phyloP scores from a whole-genome alignment of 352 stramenopile genomes.

The Pythium brassicae region DNA sequence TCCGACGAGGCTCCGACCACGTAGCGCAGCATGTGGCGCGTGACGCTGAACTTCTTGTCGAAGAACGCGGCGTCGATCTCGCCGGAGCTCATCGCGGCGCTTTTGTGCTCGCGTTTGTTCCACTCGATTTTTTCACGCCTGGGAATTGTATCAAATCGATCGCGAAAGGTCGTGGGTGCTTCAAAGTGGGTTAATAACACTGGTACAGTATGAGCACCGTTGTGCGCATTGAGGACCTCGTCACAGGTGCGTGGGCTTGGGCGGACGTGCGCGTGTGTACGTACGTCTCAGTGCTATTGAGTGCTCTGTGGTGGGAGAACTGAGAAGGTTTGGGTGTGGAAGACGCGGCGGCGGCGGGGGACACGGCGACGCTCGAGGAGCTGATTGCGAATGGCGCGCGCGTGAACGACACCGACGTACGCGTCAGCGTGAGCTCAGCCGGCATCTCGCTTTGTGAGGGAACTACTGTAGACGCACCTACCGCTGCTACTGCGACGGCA shows the following conservation, averaged over 20 bases:
- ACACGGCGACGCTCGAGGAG: slow-evolving; percentile 26
- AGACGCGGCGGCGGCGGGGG: slow-evolving; percentile 43
- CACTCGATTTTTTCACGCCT: too few relatives aligned
- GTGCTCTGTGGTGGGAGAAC: too few relatives aligned
- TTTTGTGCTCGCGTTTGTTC: neutral
- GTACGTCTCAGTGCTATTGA: neutral
- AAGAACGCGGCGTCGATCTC: slow-evolving; percentile 76
- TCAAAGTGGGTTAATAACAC: too few relatives aligned
- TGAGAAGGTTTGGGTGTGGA: neutral
- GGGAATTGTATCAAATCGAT: too few relatives aligned
- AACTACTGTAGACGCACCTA: neutral
- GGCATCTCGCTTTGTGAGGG: too few relatives aligned
- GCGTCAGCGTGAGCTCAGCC: too few relatives aligned
- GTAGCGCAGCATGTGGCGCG: slow-evolving; percentile 77
- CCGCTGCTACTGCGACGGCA: slow-evolving; percentile 9
- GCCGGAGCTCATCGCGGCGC: slow-evolving; percentile 26
- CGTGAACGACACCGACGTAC: slow-evolving; percentile 55
- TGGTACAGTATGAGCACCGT: slow-evolving; percentile 17
- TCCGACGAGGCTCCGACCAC: slow-evolving; percentile 65
- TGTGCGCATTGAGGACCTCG: slow-evolving; percentile 57
- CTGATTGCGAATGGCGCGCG: slow-evolving; percentile 38
- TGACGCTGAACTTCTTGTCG: slow-evolving; percentile 81
- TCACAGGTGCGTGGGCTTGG: slow-evolving; percentile 53
- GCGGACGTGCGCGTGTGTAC: too few relatives aligned
- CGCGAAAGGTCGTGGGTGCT: too few relatives aligned